A percentile compares a stretch with the other conserved stretches of the same genome.
These are phyloP conservation scores for Penicillium vulpinum DNA, from an alignment of 2,329 filamentous ascomycete species.

Conservation along the genomic window DNA sequence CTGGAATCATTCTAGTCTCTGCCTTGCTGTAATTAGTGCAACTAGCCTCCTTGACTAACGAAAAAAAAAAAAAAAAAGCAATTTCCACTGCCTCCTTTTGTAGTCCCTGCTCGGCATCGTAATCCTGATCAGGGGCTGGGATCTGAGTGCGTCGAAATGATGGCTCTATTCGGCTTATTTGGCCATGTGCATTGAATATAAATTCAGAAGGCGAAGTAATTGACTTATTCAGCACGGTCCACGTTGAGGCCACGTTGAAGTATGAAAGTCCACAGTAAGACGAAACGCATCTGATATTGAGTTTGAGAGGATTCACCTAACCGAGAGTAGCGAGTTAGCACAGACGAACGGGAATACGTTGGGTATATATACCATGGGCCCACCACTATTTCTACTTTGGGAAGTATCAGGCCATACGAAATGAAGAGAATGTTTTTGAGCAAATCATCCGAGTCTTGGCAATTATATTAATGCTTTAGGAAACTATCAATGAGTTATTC, in stretches of 20 bases:
- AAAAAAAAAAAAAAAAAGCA: no score
- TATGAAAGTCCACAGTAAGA: not conserved
- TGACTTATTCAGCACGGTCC: not conserved
- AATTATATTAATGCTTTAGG: conserved; percentile 25
- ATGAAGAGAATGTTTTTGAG: not conserved
- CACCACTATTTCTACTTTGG: not conserved
- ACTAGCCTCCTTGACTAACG: not conserved
- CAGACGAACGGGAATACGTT: not conserved
- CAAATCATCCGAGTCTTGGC: conserved; percentile 23
- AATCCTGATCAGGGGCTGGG: not conserved
- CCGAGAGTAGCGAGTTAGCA: not conserved
- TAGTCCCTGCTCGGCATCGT: no score
- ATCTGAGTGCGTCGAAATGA: not conserved
- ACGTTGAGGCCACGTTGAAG: not conserved
- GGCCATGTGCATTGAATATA: not conserved
- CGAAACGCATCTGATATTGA: not conserved
- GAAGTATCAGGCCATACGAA: not conserved
- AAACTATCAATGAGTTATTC: conserved; percentile 16
- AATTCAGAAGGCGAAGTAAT: not conserved
- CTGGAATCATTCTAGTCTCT: not conserved
- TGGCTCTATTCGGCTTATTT: not conserved
- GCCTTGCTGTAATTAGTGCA: not conserved
- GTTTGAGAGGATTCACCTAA: not conserved
- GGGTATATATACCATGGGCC: not conserved
- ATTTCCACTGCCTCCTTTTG: no score